Evolutionary conservation across 2,329 filamentous ascomycete species (phyloP), one percentile per base, ranked within the genome.

Genomic region (Xylariaceae sp.): DNA sequence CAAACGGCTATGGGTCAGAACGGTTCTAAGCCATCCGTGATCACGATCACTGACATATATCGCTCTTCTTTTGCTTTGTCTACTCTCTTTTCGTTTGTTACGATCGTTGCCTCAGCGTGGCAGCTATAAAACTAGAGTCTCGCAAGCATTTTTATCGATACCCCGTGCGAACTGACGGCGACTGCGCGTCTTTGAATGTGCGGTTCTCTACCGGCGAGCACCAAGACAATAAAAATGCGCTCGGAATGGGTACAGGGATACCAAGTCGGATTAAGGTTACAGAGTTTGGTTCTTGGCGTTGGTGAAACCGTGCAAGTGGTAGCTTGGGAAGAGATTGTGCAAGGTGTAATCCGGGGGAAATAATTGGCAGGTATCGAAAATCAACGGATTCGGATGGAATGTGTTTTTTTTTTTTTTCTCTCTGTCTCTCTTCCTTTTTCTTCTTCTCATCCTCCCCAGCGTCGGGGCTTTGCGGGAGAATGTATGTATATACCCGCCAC

Each of bases 1-100:
- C 73, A 7, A 80, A 78, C 56, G 79, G 79, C 4, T 84, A 77
- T 61, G 77, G 80, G 42, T 68, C 66, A 20, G 62, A 68, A 66
- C 53, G 78, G 74, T 70, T 61, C 48, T 70, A 51, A 40, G 32
- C 40, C 46, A 40, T 40, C 23, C n/a, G 40, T 18, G 44, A 47
- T 51, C 43, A 59, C 61, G 44, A 56, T 54, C 45, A 54, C 51
- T 53, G 19, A 54, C 47, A 53, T 45, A 59, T 59, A 32, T 48
- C 46, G n/a, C n/a, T 62, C 52, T 54, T 46, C 14, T 44, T 7
- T 44, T 45, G 14, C 5, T 37, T 14, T 14, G 9, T 10, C 14
- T 37, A 26, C 9, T 37, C 14, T 14, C 32, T 37, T 37, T 16
- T 16, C 32, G 3, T 50, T 61, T 44, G 43, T 44, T 60, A 18